These are phyloP conservation scores for Citrus reticulata DNA, from an alignment of 345 rosid genomes.

Conservation along the genomic window DNA sequence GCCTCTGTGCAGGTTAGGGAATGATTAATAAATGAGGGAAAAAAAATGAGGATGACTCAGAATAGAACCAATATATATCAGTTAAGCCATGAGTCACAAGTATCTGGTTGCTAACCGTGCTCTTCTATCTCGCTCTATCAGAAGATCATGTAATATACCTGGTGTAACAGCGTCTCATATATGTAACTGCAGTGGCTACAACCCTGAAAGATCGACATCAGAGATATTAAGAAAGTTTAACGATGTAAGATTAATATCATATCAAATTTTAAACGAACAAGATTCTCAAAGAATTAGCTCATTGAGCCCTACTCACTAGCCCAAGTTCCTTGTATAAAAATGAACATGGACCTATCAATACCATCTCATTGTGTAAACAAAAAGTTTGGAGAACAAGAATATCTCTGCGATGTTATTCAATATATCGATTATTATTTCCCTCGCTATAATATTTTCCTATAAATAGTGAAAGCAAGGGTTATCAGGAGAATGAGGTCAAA, in stretches of 20 bases:
- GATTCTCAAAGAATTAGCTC: not conserved
- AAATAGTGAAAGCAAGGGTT: not conserved
- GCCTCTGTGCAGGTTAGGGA: not conserved
- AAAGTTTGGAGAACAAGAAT: not conserved
- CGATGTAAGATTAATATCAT: not conserved
- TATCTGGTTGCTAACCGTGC: not conserved
- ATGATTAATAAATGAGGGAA: not conserved
- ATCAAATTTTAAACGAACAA: not conserved
- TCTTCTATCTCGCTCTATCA: not conserved
- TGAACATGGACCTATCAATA: not conserved
- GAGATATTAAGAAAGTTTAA: not conserved
- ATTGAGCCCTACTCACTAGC: not conserved
- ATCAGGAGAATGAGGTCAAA: conserved; percentile 32
- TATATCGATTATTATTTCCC: not conserved
- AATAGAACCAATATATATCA: not conserved
- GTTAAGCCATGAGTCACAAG: conserved; percentile 4
- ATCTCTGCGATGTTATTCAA: not conserved
- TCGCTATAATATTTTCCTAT: not conserved
- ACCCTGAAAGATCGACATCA: conserved; percentile 55
- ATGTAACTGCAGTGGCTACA: conserved; percentile 85
- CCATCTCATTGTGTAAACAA: not conserved
- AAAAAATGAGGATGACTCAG: not conserved
- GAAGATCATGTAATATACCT: conserved; percentile 39
- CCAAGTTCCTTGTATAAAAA: not conserved
- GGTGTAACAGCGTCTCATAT: conserved; percentile 93